A percentile compares a stretch with the other conserved stretches of the same genome.
Evolutionary conservation across 345 rosid species (phyloP).

Genomic region (Camelina hispida): DNA sequence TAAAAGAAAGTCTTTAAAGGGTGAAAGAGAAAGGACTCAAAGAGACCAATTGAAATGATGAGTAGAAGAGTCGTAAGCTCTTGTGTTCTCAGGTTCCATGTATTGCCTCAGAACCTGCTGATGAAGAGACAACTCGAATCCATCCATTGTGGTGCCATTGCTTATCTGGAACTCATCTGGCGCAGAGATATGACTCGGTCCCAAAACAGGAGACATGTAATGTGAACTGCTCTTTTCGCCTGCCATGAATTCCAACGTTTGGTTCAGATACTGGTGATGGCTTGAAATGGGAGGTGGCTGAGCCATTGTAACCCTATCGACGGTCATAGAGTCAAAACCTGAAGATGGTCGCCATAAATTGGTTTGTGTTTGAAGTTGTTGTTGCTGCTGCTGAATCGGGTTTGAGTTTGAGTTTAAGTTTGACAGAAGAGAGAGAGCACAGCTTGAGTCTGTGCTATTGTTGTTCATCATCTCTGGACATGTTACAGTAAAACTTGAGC

Average conservation of each 20-base stretch:
- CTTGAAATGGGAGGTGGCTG: constrained; percentile 54
- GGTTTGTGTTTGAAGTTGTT: constrained; percentile 41
- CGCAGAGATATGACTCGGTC: constrained; percentile 52
- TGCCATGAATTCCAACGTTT: constrained; percentile 62
- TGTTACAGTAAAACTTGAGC: constrained; percentile 49
- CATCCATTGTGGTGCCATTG: constrained; percentile 44
- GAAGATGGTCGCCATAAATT: constrained; percentile 43
- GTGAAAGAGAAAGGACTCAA: constrained; percentile 40
- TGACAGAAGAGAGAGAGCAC: constrained; percentile 99
- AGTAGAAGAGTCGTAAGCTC: constrained; percentile 53
- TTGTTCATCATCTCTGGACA: constrained; percentile 51
- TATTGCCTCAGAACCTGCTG: constrained; percentile 64
- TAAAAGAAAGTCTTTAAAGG: neutral
- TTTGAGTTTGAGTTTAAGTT: constrained; percentile 96
- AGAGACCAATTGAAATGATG: constrained; percentile 74
- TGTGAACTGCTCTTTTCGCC: constrained; percentile 44
- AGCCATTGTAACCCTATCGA: constrained; percentile 47
- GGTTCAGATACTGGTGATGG: constrained; percentile 51
- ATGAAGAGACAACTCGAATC: constrained; percentile 51
- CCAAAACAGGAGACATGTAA: constrained; percentile 44
- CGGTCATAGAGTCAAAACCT: constrained; percentile 38
- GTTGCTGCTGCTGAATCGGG: constrained; percentile 53
- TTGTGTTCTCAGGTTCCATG: constrained; percentile 60
- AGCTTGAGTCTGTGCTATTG: constrained; percentile 66
- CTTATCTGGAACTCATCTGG: constrained; percentile 44